phyloP scores from a whole-genome alignment of 345 rosid species.

The Citrus medica region DNA sequence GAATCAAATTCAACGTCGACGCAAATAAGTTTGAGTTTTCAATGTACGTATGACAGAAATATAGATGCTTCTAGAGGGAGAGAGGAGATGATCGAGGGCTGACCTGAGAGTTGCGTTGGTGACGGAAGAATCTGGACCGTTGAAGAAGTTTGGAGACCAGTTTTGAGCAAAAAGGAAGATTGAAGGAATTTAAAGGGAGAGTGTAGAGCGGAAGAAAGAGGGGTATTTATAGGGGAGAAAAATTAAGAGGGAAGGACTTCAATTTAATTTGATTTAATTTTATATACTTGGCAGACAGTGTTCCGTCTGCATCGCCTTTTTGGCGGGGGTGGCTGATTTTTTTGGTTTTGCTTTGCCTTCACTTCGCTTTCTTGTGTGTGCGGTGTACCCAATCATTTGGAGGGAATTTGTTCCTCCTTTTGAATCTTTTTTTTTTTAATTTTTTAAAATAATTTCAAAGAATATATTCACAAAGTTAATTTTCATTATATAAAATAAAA shows the following conservation, averaged over 20 bases:
- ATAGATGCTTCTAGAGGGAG: not conserved
- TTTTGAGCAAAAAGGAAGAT: too few relatives aligned
- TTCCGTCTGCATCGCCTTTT: slow-evolving; percentile 17
- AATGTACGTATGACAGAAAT: not conserved
- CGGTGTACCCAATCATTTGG: slow-evolving; percentile 58
- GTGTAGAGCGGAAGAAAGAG: not conserved
- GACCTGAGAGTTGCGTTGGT: not conserved
- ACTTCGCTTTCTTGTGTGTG: not conserved
- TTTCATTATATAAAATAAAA: not conserved
- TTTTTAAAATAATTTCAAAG: not conserved
- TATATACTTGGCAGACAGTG: not conserved
- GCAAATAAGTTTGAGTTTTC: not conserved
- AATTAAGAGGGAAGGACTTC: not conserved
- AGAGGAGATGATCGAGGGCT: not conserved
- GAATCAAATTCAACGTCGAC: not conserved
- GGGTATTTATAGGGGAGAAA: slow-evolving; percentile 5
- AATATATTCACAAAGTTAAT: not conserved
- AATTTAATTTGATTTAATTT: too few relatives aligned
- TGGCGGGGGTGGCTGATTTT: slow-evolving; percentile 29
- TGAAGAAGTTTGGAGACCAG: not conserved
- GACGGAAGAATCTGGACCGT: not conserved
- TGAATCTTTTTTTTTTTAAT: slow-evolving; percentile 7
- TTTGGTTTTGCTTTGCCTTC: not conserved
- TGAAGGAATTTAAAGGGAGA: not conserved
- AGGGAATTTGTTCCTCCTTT: slow-evolving; percentile 60